Evolutionary conservation across 1,139 yeast species (phyloP).

Genomic region (Candida sojae): DNA sequence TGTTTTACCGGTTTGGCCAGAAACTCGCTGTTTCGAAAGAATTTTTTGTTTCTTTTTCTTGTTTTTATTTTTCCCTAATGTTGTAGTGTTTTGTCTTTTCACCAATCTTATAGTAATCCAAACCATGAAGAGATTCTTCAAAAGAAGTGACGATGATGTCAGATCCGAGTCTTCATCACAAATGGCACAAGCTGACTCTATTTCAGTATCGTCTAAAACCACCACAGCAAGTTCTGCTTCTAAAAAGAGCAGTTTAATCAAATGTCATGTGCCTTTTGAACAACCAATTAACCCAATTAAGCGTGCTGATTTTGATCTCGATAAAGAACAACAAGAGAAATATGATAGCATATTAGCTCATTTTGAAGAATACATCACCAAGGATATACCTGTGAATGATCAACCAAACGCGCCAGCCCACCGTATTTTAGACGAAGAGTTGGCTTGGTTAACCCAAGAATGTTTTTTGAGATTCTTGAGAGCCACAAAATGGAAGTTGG

Average conservation of each 20-base stretch:
- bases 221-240: slow-evolving; percentile 14
- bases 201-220: slow-evolving; percentile 18
- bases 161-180: slow-evolving; percentile 2
- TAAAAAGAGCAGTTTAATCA: slow-evolving; percentile 20
- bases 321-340: slow-evolving; percentile 28
- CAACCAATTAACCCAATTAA: slow-evolving; percentile 38
- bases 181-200: slow-evolving; percentile 3
- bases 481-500: slow-evolving; percentile 85
- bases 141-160: slow-evolving; percentile 14
- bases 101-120: background rate
- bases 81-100: too few relatives aligned
- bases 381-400: slow-evolving; percentile 26
- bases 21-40: too few relatives aligned
- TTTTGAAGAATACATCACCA: slow-evolving; percentile 22
- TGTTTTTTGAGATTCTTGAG: slow-evolving; percentile 84
- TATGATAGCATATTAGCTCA: slow-evolving; percentile 27
- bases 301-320: slow-evolving; percentile 31
- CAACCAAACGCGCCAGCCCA: slow-evolving; percentile 20
- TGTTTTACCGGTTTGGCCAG: slow-evolving; percentile 2
- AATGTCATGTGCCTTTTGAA: slow-evolving; percentile 43
- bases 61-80: background rate
- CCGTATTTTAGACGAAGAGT: slow-evolving; percentile 53
- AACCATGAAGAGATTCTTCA: slow-evolving; percentile 21
- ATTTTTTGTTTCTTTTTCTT: background rate
- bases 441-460: slow-evolving; percentile 89